Evolutionary conservation across 2,329 filamentous ascomycete species (phyloP), one percentile per base, ranked within the genome.

Genomic region (Monilinia polystroma): DNA sequence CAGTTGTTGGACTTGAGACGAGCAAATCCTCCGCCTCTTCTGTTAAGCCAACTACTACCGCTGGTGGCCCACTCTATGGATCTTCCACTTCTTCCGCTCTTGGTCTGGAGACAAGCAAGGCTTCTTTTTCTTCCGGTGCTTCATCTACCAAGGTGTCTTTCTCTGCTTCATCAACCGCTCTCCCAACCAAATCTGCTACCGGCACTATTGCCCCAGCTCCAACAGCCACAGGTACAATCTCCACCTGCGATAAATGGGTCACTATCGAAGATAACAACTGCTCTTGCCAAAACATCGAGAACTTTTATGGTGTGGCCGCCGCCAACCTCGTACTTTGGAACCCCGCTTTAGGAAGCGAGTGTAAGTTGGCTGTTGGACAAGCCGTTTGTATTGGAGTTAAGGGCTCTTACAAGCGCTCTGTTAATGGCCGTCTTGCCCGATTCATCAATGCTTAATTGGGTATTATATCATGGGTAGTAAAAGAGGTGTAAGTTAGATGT

Each of bases 291-390:
- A 64, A 29, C 26, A 71, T 75, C 41, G 66, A 66, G n/a, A 16
- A 52, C n/a, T 59, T 58, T 16, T 72, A 72, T 43, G 59, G 65
- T 41, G 70, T 76, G 62, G 69, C 68, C 2, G 56, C 74, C 12
- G 66, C 68, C 5, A 64, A 76, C 10, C 68, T 76, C 2, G 55
- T 72, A 26, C 51, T 67, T 57, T 77, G 77, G 76, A 77, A 79
- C 67, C 76, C 77, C 6, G 70, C 70, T 26, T 70, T 76, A 18
- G 71, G 72, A 7, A 64, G 53, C 16, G 68, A 70, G 38, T 78
- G 77, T 66, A 69, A 71, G 12, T 71, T 78, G 23, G 68, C 70
- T 66, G 57, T 64, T 8, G 71, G 71, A 4, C 68, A 73, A 41
- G 73, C 73, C 10, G 70, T 72, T 52, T 76, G 74, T 63, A 72